Percentiles rank a stretch among this genome's conserved stretches.
phyloP scores from a whole-genome alignment of 257 asterid species.

The Capsicum pubescens region DNA sequence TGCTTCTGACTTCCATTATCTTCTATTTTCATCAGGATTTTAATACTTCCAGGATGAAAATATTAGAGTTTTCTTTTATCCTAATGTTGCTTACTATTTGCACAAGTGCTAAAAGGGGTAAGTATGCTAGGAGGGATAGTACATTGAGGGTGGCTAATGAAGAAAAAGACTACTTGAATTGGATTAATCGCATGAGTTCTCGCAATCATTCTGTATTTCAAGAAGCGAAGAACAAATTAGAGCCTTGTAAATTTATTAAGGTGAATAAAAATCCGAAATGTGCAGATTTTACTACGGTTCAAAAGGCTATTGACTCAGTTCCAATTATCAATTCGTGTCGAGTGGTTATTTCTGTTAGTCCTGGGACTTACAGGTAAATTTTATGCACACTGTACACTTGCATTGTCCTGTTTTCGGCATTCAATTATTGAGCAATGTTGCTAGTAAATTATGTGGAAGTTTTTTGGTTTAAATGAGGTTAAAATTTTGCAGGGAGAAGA shows the following conservation, averaged over 20 bases:
- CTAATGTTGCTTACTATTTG: constrained; percentile 39
- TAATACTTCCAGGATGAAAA: not conserved
- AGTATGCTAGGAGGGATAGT: not conserved
- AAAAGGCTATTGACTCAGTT: constrained; percentile 65
- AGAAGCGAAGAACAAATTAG: constrained; percentile 61
- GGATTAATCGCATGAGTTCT: constrained; percentile 62
- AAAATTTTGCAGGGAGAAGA: constrained; percentile 68
- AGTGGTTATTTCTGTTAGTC: constrained; percentile 69
- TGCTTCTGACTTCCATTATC: not conserved
- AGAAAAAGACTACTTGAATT: constrained; percentile 50
- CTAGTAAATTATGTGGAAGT: not conserved
- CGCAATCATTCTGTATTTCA: constrained; percentile 56
- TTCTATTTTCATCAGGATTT: not conserved
- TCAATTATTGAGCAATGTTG: not conserved
- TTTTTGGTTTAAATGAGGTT: not conserved
- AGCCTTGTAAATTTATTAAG: constrained; percentile 62
- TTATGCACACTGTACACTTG: not conserved
- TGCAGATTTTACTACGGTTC: constrained; percentile 65
- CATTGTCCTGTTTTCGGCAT: constrained; percentile 21
- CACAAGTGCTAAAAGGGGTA: constrained; percentile 17
- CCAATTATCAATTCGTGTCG: constrained; percentile 76
- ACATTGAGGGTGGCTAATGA: not conserved
- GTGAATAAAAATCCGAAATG: constrained; percentile 64
- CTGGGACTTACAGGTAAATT: constrained; percentile 72
- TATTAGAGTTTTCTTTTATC: constrained; percentile 23